These are phyloP conservation scores for Rheum nobile DNA, from an alignment of 148 eudicot species.

Conservation along the genomic window DNA sequence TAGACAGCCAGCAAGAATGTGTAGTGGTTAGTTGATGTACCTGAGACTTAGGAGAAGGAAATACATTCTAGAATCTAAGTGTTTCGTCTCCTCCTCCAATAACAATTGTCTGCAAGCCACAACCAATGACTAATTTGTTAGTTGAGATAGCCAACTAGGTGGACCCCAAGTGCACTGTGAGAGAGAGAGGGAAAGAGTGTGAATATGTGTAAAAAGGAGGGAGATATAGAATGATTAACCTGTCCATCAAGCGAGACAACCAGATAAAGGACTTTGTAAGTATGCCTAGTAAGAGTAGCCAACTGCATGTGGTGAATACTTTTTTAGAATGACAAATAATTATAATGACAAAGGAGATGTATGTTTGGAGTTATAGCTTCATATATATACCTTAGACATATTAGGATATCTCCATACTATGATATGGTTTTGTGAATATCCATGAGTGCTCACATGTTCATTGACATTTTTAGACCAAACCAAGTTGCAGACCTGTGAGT, in stretches of 20 bases:
- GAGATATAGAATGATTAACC: conserved; percentile 24
- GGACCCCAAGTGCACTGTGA: neutral
- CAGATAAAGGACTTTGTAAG: conserved; percentile 71
- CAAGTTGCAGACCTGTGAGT: conserved; percentile 74
- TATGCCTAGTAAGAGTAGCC: conserved; percentile 77
- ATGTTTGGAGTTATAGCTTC: neutral
- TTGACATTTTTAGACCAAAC: conserved; percentile 92
- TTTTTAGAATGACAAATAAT: neutral
- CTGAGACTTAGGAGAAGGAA: conserved; percentile 85
- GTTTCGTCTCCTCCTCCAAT: conserved; percentile 98
- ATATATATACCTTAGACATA: conserved; percentile 63
- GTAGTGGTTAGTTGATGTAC: conserved; percentile 32
- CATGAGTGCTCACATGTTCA: conserved; percentile 93
- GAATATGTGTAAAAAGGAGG: neutral
- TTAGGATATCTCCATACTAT: conserved; percentile 85
- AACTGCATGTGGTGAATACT: conserved; percentile 24
- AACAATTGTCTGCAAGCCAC: conserved; percentile 62
- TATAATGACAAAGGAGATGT: neutral
- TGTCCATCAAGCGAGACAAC: conserved; percentile 90
- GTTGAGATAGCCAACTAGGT: neutral
- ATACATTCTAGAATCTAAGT: conserved; percentile 91
- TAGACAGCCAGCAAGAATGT: too few species aligned
- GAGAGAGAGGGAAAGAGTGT: neutral
- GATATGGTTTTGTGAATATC: conserved; percentile 96
- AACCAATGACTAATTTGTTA: conserved; percentile 6